phyloP scores from a whole-genome alignment of 2,329 filamentous ascomycete genomes.

The Claviceps sp. region DNA sequence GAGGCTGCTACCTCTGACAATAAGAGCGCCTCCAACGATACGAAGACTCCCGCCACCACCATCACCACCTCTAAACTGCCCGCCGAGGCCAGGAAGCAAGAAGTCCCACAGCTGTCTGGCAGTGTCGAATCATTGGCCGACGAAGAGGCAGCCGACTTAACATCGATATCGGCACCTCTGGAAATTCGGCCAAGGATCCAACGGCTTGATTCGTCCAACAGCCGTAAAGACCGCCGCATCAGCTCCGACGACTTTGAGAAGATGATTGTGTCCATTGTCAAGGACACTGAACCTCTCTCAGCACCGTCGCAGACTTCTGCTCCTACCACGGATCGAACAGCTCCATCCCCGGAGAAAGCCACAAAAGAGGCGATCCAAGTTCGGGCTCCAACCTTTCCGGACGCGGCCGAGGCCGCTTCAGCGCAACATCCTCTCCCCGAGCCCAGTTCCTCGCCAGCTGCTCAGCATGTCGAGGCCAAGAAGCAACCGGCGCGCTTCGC shows the following conservation, averaged over 20 bases:
- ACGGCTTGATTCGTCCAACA: constrained; percentile 58
- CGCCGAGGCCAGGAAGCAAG: constrained; percentile 27
- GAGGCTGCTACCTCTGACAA: too few species aligned
- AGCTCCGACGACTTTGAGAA: constrained; percentile 88
- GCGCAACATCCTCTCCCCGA: constrained; percentile 47
- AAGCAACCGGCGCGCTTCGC: constrained; percentile 50
- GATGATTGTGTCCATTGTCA: constrained; percentile 86
- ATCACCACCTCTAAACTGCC: constrained; percentile 33
- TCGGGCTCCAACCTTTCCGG: constrained; percentile 42
- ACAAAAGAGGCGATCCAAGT: constrained; percentile 45
- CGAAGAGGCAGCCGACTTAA: constrained; percentile 50
- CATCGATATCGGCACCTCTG: constrained; percentile 38
- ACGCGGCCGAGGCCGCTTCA: constrained; percentile 32
- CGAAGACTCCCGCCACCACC: constrained; percentile 22
- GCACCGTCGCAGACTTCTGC: constrained; percentile 18
- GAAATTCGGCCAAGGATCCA: constrained; percentile 55
- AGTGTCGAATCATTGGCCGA: constrained; percentile 65
- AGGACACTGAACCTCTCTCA: constrained; percentile 56
- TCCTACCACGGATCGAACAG: constrained; percentile 4
- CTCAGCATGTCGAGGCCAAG: constrained; percentile 57
- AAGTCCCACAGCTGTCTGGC: constrained; percentile 59
- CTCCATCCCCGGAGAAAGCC: too few species aligned
- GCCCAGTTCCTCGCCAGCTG: constrained; percentile 38
- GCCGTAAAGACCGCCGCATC: constrained; percentile 75
- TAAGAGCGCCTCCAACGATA: background rate